Evolutionary conservation across 2,329 filamentous ascomycete genomes (phyloP).

Genomic region (Ilyonectria destructans): DNA sequence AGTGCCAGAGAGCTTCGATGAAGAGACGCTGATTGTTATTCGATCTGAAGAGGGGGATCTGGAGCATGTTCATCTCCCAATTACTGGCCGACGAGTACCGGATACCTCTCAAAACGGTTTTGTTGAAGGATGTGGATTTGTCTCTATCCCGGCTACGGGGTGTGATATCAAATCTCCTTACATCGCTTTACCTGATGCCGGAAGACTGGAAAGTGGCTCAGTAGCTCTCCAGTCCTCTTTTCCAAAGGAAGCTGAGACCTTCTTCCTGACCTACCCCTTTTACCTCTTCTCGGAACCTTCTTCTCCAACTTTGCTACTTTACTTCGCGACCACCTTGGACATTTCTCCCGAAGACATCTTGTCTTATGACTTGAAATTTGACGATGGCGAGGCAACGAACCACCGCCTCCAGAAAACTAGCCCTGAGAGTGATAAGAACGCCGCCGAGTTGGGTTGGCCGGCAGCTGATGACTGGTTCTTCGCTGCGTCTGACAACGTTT

Average conservation of each 20-base stretch:
- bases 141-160: conserved; percentile 50
- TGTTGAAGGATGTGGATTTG: conserved; percentile 71
- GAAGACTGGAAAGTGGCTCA: conserved; percentile 33
- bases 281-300: conserved; percentile 25
- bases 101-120: conserved; percentile 67
- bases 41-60: conserved; percentile 55
- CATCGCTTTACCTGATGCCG: conserved; percentile 28
- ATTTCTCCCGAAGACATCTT: conserved; percentile 32
- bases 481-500: conserved; percentile 39
- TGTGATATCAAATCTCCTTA: conserved; percentile 22
- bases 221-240: conserved; percentile 18
- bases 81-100: conserved; percentile 65
- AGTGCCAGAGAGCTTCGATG: conserved; percentile 56
- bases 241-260: accelerated
- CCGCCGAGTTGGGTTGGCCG: conserved; percentile 37
- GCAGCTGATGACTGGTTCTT: conserved; percentile 40
- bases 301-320: not conserved
- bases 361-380: conserved; percentile 30
- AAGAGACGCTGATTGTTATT: conserved; percentile 50
- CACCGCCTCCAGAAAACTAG: conserved; percentile 30
- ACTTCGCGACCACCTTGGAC: conserved; percentile 38
- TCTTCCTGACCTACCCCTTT: conserved; percentile 32
- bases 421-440: conserved; percentile 35
- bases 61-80: conserved; percentile 69
- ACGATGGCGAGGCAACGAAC: not conserved